Base-by-base conservation (phyloP, 257 asterid species). In the Fraxinus anomala region DNA sequence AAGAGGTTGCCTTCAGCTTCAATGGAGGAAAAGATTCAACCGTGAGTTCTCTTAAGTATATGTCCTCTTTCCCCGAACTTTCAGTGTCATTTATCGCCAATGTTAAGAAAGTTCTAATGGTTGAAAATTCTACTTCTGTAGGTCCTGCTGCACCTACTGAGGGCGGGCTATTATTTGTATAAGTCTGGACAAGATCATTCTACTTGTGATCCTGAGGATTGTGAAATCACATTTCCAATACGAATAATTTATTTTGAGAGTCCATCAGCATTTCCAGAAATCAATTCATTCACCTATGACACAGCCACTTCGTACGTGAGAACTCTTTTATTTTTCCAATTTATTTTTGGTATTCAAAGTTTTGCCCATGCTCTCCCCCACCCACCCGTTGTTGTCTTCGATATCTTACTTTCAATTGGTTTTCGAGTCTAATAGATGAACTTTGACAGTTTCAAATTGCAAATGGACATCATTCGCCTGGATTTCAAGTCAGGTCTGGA, bases 21-120 rank as follows among this genome's bases (percentile, higher is more conserved):
- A 94, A 94, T 68, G 98, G 97, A 44, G 98, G 98, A 83, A 94
- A 94, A 83, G 97, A 92, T 89, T 94, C 98, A 36, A 94, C 98
- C 40, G 97, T 92, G 85, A 86, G 98, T 84, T 81, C 68, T 72
- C 47, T 79, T 37, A 59, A 61, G 36, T 39, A 77, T 66, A 51
- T 9, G 77, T 33, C 26, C 80, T 61, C 2, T 65, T 78, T 66
- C 26, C 19, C 30, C 72, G 40, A 59, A 68, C 74, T 73, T 76
- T 16, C 63, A 65, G 14, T 51, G 21, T 47, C 47, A 75, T n/a
- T 66, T 23, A 2, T 76, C 19, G 36, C 61, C 9, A 80, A 71
- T 69, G 34, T 63, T 66, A 31, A 3, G 67, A 79, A 24, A 51
- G 75, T 39, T 72, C 59, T 77, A 9, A 69, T 42, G 26, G 54